These are phyloP conservation scores for Primulina eburnea DNA, from an alignment of 257 asterid species.

Conservation along the genomic window DNA sequence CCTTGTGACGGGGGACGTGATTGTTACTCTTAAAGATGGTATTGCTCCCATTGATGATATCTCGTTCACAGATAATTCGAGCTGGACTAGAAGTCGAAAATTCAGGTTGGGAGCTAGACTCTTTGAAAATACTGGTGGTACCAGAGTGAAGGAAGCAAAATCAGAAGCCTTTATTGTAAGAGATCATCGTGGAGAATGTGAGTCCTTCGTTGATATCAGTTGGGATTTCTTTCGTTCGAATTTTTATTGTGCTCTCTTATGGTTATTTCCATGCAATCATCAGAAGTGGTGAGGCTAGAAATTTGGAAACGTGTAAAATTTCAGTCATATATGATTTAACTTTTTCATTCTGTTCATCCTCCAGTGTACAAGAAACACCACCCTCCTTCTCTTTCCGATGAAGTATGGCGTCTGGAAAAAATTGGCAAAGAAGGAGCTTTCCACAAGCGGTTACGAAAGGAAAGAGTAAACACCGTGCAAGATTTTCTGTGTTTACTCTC, in stretches of 20 bases:
- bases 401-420: conserved; percentile 90
- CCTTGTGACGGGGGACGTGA: conserved; percentile 67
- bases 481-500: conserved; percentile 62
- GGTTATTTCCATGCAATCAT: not conserved
- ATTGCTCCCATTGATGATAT: conserved; percentile 55
- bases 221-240: not conserved
- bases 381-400: conserved; percentile 85
- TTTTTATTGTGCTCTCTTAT: not conserved
- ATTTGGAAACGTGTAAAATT: not conserved
- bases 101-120: conserved; percentile 81
- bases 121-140: conserved; percentile 46
- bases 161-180: conserved; percentile 77
- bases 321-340: conserved; percentile 13
- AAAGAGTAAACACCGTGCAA: conserved; percentile 63
- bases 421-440: conserved; percentile 93
- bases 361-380: conserved; percentile 94
- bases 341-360: conserved; percentile 1
- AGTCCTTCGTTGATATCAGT: conserved; percentile 29
- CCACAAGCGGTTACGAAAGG: conserved; percentile 74
- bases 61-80: conserved; percentile 80
- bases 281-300: not conserved
- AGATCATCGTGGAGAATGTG: conserved; percentile 93
- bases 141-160: conserved; percentile 70
- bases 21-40: conserved; percentile 61
- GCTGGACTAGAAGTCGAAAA: conserved; percentile 97